Base-by-base conservation (phyloP, 805 yeast genomes). In the Ogataea zsoltii region DNA sequence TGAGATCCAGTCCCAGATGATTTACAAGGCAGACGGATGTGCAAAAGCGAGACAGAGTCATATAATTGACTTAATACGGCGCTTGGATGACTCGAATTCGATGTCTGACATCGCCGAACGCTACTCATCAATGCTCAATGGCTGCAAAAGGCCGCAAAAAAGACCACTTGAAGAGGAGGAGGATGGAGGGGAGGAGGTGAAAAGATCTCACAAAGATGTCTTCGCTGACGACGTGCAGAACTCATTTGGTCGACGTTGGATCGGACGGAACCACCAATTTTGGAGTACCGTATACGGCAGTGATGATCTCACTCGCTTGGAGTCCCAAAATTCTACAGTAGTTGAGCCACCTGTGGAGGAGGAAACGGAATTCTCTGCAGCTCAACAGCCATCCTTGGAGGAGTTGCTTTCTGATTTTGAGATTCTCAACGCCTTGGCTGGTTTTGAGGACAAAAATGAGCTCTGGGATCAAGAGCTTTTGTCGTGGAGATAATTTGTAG, bases 31-130 rank as follows among this genome's bases (percentile, higher is more conserved):
- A 0, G 83, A 83, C 56, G 80, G 80, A 53, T 87, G 88, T 1
- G 88, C 89, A 0, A 83, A 82, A 11, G 60, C 82, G 18, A 70
- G 89, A 58, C 67, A 85, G 46, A 82, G 82, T 0, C 89, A 83
- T 51, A 60, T 84, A 19, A 65, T 84, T 44, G 15, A 14, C 2
- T 23, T 49, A 7, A 33, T 46, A 1, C 6, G 9, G 6, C 30
- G 26, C 10, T 13, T 49, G 14, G 53, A 49, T 43, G 17, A 30
- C 28, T 33, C 45, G 7, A 28, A 31, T 2, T 17, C 41, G 9
- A 28, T 41, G 29, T 30, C 48, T 6, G 51, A 42, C 13, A 16
- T 43, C 7, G 33, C 44, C 2, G 44, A 29, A 12, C 37, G 41
- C 26, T 44, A 46, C 16, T 28, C 46, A 2, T 23, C 14, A 7